These are phyloP conservation scores for Aspergillus sp. DNA, from an alignment of 2,329 filamentous ascomycete genomes.

Conservation along the genomic window DNA sequence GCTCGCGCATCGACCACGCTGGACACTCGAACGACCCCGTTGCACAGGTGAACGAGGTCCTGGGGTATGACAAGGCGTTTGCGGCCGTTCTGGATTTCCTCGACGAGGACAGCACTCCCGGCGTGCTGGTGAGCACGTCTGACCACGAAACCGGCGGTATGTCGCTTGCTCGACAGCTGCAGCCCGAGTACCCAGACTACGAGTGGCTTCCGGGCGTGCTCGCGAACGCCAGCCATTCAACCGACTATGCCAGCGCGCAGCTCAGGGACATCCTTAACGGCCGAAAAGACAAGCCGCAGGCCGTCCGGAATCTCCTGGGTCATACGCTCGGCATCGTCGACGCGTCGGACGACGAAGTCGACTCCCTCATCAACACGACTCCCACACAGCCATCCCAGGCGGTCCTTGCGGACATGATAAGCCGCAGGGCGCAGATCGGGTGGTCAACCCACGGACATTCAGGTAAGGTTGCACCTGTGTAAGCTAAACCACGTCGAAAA, in stretches of 20 bases:
- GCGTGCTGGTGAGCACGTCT: conserved; percentile 77
- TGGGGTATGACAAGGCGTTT: conserved; percentile 90
- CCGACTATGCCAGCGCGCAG: conserved; percentile 58
- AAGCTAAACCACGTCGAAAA: not conserved
- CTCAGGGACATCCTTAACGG: conserved; percentile 52
- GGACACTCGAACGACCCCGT: conserved; percentile 78
- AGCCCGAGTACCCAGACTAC: conserved; percentile 56
- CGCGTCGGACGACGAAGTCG: conserved; percentile 60
- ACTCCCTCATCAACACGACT: conserved; percentile 48
- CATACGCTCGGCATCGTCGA: conserved; percentile 69
- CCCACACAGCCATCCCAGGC: conserved; percentile 50
- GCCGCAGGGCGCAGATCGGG: conserved; percentile 75
- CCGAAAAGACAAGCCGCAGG: conserved; percentile 38
- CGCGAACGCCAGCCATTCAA: conserved; percentile 65
- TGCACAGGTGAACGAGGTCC: conserved; percentile 78
- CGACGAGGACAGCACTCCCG: conserved; percentile 58
- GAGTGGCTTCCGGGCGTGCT: conserved; percentile 76
- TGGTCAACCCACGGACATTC: conserved; percentile 93
- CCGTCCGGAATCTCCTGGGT: conserved; percentile 60
- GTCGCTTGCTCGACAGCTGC: conserved; percentile 63
- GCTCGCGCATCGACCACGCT: conserved; percentile 90
- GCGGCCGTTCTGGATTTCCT: conserved; percentile 76
- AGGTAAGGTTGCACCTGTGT: conserved; percentile 19
- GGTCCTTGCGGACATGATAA: conserved; percentile 75
- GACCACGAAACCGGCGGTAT: conserved; percentile 96